Conservation (phyloP, 2,329 filamentous ascomycete species). For the Colletotrichum brevisporum region DNA sequence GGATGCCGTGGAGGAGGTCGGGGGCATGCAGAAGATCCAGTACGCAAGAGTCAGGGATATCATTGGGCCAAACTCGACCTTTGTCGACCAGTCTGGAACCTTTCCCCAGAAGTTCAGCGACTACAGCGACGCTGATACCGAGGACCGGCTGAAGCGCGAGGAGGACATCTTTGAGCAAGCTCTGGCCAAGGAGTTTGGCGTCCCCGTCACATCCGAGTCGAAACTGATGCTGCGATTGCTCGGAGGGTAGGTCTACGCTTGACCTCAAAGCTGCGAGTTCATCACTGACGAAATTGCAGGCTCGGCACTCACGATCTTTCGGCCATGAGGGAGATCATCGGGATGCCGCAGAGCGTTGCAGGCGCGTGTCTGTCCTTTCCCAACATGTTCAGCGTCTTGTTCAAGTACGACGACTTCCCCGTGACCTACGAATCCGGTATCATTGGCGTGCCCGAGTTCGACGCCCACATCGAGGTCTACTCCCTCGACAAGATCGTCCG, state of each 20-base stretch:
- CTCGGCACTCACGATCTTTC: slow-evolving; percentile 67
- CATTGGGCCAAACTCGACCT: slow-evolving; percentile 67
- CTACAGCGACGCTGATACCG: slow-evolving; percentile 46
- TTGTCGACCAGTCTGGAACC: slow-evolving; percentile 63
- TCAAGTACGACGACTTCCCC: slow-evolving; percentile 62
- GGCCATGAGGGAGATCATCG: slow-evolving; percentile 65
- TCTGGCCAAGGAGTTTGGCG: slow-evolving; percentile 49
- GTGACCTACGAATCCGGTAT: slow-evolving; percentile 72
- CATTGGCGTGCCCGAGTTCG: slow-evolving; percentile 65
- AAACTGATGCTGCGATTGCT: slow-evolving; percentile 46
- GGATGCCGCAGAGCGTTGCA: slow-evolving; percentile 54
- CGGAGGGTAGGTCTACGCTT: slow-evolving; percentile 42
- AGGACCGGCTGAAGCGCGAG: slow-evolving; percentile 44
- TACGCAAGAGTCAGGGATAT: slow-evolving; percentile 65
- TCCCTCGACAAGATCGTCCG: slow-evolving; percentile 66
- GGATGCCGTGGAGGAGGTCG: slow-evolving; percentile 68
- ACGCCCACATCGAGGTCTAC: slow-evolving; percentile 68
- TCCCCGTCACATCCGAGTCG: slow-evolving; percentile 46
- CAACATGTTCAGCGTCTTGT: slow-evolving; percentile 56
- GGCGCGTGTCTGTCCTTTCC: slow-evolving; percentile 53
- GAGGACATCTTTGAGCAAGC: slow-evolving; percentile 48
- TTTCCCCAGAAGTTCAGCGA: slow-evolving; percentile 61
- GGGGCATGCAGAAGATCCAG: slow-evolving; percentile 62
- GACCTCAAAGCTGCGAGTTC: too few species aligned
- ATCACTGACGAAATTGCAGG: slow-evolving; percentile 12